A percentile compares a stretch with the other conserved stretches of the same genome.
Conservation (phyloP, 768 basidiomycete species). For the Hysterangium stoloniferum region DNA sequence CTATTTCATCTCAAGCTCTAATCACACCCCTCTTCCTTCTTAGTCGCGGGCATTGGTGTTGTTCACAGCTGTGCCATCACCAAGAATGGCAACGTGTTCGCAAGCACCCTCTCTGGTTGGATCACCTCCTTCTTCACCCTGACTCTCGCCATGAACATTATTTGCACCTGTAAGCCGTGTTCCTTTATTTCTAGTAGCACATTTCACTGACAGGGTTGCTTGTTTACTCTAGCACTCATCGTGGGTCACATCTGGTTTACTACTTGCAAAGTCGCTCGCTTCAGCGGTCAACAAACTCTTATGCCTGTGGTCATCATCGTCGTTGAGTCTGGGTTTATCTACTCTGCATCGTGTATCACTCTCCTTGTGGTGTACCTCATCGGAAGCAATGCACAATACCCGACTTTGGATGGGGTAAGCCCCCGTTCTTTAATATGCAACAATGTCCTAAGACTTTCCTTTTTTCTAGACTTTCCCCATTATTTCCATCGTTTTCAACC, state of each 20-base stretch:
- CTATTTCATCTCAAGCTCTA: neutral
- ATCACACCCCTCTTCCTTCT: neutral
- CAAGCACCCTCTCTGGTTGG: conserved; percentile 27
- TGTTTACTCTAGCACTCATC: conserved; percentile 20
- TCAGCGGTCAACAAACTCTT: conserved; percentile 16
- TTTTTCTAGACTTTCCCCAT: conserved; percentile 28
- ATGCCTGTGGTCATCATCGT: conserved; percentile 25
- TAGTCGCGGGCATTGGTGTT: conserved; percentile 5
- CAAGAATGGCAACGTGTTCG: conserved; percentile 23
- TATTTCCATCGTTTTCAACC: conserved; percentile 33
- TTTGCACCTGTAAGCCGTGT: conserved; percentile 26
- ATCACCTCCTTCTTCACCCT: conserved; percentile 32
- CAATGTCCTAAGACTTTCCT: neutral
- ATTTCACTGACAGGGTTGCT: neutral
- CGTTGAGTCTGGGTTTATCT: conserved; percentile 32
- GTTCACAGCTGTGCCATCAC: conserved; percentile 8
- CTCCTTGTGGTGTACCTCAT: conserved; percentile 25
- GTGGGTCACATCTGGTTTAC: conserved; percentile 29
- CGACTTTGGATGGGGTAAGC: conserved; percentile 30
- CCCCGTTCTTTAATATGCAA: neutral
- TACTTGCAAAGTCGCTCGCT: conserved; percentile 21
- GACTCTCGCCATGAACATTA: conserved; percentile 30
- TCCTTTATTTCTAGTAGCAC: neutral
- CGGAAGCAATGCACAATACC: conserved; percentile 25
- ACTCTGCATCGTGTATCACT: conserved; percentile 28